These are phyloP conservation scores for Amphichorda felina DNA, from an alignment of 2,329 filamentous ascomycete genomes.

Conservation along the genomic window DNA sequence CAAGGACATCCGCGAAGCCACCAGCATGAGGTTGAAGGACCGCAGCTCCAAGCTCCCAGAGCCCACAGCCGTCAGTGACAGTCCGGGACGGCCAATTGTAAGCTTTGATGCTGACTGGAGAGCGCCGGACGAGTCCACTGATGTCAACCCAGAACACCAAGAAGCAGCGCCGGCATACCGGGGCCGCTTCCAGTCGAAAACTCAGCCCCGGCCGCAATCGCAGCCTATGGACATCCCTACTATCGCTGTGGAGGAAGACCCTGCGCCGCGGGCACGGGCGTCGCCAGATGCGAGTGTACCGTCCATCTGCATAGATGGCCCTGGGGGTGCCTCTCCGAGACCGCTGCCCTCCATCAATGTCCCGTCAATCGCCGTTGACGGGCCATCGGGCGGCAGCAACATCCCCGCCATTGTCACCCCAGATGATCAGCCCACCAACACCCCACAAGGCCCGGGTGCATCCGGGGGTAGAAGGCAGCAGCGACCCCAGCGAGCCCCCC, in stretches of 20 bases:
- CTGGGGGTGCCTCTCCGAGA: constrained; percentile 10
- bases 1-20: constrained; percentile 82
- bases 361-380: constrained; percentile 37
- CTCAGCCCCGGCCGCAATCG: constrained; percentile 11
- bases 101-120: constrained; percentile 86
- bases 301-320: constrained; percentile 21
- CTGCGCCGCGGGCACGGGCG: constrained; percentile 18
- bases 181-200: constrained; percentile 11
- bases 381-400: constrained; percentile 20
- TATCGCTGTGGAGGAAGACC: constrained; percentile 41
- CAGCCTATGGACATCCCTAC: constrained; percentile 34
- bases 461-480: constrained; percentile 19
- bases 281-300: constrained; percentile 17
- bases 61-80: constrained; percentile 84
- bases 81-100: constrained; percentile 84
- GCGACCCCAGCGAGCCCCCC: constrained; percentile 30
- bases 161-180: constrained; percentile 14
- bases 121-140: constrained; percentile 57
- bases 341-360: constrained; percentile 25
- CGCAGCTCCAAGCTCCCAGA: constrained; percentile 79
- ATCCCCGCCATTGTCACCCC: constrained; percentile 35
- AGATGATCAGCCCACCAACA: constrained; percentile 16
- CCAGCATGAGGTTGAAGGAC: constrained; percentile 78
- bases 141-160: constrained; percentile 41
- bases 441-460: neutral